A percentile compares a stretch with the other conserved stretches of the same genome.
These are phyloP conservation scores for Bonia amplexicaulis DNA, from an alignment of 176 grass and related monocot genomes.

Conservation along the genomic window DNA sequence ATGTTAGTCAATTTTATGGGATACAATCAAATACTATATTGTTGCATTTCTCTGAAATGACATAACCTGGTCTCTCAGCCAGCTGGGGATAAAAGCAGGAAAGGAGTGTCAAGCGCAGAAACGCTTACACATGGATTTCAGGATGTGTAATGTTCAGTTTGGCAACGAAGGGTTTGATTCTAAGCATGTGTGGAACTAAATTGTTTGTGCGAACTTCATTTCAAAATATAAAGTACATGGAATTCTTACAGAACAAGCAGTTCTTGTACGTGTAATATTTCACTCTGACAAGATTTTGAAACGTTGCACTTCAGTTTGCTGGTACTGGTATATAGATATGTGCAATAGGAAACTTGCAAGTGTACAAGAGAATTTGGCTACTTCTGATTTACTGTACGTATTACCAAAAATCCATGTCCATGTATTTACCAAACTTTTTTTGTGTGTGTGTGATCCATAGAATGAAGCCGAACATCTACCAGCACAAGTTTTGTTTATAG, in stretches of 20 bases:
- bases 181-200: neutral
- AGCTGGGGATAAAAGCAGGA: neutral
- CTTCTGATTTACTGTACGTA: neutral
- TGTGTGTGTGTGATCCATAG: neutral
- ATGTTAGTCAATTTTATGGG: neutral
- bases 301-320: neutral
- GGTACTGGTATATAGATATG: neutral
- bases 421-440: neutral
- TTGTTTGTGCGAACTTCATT: neutral
- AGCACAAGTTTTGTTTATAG: neutral
- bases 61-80: neutral
- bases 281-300: neutral
- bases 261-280: neutral
- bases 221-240: neutral
- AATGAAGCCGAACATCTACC: neutral
- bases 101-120: neutral
- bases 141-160: neutral
- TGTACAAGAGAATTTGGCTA: neutral
- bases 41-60: neutral
- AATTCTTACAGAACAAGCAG: slow-evolving; percentile 10
- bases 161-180: neutral
- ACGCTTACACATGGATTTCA: neutral
- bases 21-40: neutral
- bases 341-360: neutral
- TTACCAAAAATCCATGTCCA: neutral